Percentiles rank a stretch among this genome's conserved stretches.
Evolutionary conservation across 192 early-diverging fungal genomes (phyloP).

Genomic region (Obelidium mucronatum): DNA sequence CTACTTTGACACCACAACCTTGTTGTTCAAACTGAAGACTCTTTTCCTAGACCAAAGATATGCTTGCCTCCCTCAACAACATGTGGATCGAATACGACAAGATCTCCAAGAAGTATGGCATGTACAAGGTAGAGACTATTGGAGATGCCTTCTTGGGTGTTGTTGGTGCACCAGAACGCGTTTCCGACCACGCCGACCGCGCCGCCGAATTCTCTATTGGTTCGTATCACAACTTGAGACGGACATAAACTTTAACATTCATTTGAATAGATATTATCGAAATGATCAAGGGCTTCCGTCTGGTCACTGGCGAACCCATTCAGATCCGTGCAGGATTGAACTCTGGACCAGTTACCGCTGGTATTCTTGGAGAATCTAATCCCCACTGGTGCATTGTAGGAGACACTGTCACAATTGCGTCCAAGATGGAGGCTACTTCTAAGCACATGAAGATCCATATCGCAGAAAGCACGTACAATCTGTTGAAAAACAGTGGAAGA

Average conservation of each 20-base stretch:
- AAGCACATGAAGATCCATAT: conserved; percentile 53
- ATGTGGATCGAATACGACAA: conserved; percentile 55
- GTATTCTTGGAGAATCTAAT: conserved; percentile 51
- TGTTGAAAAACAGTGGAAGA: conserved; percentile 8
- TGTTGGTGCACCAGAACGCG: conserved; percentile 36
- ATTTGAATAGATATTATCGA: conserved; percentile 45
- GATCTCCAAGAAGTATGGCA: conserved; percentile 44
- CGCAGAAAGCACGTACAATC: conserved; percentile 43
- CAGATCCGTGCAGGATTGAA: conserved; percentile 53
- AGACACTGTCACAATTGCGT: conserved; percentile 55
- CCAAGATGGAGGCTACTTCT: conserved; percentile 55
- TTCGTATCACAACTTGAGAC: conserved; percentile 26
- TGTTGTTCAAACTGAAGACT: no score
- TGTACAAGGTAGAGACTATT: conserved; percentile 61
- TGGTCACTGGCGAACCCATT: conserved; percentile 47
- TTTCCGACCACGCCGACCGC: conserved; percentile 43
- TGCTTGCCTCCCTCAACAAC: conserved; percentile 50
- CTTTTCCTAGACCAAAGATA: conserved; percentile 45
- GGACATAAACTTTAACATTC: no score
- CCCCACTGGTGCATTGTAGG: conserved; percentile 52
- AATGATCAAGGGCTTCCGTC: conserved; percentile 45
- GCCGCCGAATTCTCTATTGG: conserved; percentile 39
- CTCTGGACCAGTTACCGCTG: conserved; percentile 55
- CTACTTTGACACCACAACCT: neutral
- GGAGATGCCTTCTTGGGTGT: conserved; percentile 47